Evolutionary conservation across 768 basidiomycete genomes (phyloP).

Genomic region (Amylocystis lapponica): DNA sequence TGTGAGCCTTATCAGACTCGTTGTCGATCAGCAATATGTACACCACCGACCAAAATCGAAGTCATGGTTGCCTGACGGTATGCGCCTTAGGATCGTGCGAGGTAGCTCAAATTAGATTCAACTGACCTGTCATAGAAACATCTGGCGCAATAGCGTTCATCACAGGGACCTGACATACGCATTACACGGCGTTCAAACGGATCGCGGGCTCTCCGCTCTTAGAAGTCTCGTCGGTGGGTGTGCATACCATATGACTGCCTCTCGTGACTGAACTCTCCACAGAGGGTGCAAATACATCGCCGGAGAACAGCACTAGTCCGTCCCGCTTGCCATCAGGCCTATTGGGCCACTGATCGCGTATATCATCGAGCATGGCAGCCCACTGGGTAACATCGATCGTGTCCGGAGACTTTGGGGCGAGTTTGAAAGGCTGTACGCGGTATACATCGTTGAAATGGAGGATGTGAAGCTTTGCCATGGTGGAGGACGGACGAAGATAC

Average conservation of each 20-base stretch:
- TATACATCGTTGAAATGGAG: constrained; percentile 83
- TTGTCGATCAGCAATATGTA: neutral
- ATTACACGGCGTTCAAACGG: too few species aligned
- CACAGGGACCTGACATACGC: constrained; percentile 68
- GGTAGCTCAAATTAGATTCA: neutral
- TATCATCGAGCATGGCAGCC: constrained; percentile 58
- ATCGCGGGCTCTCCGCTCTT: neutral
- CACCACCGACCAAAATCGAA: constrained; percentile 70
- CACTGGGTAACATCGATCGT: constrained; percentile 90
- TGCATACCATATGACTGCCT: constrained; percentile 82
- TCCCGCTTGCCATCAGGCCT: constrained; percentile 48
- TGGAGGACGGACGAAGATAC: neutral
- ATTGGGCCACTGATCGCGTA: constrained; percentile 53
- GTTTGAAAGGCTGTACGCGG: constrained; percentile 71
- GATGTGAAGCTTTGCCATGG: constrained; percentile 40
- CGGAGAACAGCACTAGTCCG: constrained; percentile 81
- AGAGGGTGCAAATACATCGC: constrained; percentile 84
- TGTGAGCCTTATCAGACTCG: constrained; percentile 1
- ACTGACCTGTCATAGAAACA: constrained; percentile 71
- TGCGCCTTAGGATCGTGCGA: neutral
- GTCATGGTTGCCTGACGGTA: constrained; percentile 74
- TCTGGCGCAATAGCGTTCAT: constrained; percentile 80
- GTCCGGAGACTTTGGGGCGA: constrained; percentile 41
- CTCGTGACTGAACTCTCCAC: constrained; percentile 84
- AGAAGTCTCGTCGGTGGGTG: constrained; percentile 1